Evolutionary conservation across 352 stramenopile species (phyloP).

Genomic region (Pythium guiyangense): DNA sequence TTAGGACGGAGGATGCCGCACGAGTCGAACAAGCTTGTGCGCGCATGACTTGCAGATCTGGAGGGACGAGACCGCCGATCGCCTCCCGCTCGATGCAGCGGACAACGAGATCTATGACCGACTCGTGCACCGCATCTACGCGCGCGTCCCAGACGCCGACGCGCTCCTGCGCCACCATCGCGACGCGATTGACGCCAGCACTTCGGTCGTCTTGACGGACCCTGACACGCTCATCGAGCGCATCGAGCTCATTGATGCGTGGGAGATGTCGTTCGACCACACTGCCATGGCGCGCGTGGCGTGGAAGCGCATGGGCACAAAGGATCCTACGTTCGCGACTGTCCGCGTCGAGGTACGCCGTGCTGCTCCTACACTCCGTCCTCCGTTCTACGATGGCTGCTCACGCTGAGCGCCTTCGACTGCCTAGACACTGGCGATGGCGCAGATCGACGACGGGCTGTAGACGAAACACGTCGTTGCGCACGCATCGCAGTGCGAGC

Average conservation of each 20-base stretch:
- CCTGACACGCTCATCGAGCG: too few relatives aligned
- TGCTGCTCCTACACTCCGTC: too few relatives aligned
- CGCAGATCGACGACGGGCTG: slow-evolving; percentile 3
- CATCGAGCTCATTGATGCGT: background rate
- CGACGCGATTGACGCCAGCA: too few relatives aligned
- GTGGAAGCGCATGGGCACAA: slow-evolving; percentile 7
- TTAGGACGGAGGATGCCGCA: too few relatives aligned
- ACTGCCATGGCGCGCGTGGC: background rate
- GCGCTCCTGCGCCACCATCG: slow-evolving; percentile 8
- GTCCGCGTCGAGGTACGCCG: slow-evolving; percentile 1
- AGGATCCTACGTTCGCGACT: background rate
- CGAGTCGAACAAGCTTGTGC: too few relatives aligned
- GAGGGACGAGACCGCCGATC: background rate
- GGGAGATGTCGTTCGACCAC: slow-evolving; percentile 1
- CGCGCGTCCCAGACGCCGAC: background rate
- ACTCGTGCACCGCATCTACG: too few relatives aligned
- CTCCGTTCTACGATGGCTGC: too few relatives aligned
- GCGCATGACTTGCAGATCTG: background rate
- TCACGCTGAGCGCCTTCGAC: too few relatives aligned
- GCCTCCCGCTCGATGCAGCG: background rate
- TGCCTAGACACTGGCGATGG: slow-evolving; percentile 3
- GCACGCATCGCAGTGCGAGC: too few relatives aligned
- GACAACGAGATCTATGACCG: background rate
- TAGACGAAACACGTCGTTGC: slow-evolving; percentile 1
- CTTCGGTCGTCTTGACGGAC: too few relatives aligned